Evolutionary conservation across 108 stramenopile species (phyloP).

Genomic region (Stephanodiscus minutulus): DNA sequence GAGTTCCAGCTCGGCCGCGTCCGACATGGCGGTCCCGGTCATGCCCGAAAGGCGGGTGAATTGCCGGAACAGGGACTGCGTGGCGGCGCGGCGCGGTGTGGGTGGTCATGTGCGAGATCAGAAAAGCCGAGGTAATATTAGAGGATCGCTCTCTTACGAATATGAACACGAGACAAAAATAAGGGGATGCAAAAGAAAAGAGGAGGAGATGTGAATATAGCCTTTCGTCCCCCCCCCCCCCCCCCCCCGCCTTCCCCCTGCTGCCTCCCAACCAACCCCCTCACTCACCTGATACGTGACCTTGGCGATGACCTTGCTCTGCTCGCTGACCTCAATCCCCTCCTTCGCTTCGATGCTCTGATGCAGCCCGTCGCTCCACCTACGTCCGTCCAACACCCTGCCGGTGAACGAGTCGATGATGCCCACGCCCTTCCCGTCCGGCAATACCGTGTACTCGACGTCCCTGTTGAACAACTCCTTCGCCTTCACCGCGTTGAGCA

Average conservation of each 20-base stretch:
- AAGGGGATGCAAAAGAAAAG: too few relatives aligned
- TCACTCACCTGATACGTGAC: conserved; percentile 95
- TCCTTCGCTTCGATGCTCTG: conserved; percentile 97
- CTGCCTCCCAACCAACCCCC: too few relatives aligned
- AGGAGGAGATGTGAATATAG: too few relatives aligned
- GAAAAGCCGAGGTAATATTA: background rate
- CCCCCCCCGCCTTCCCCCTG: background rate
- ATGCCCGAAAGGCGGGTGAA: conserved; percentile 92
- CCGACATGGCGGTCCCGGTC: conserved; percentile 94
- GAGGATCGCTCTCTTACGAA: too few relatives aligned
- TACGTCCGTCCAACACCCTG: conserved; percentile 92
- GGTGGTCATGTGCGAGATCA: background rate
- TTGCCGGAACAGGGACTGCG: conserved; percentile 82
- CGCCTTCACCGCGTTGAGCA: conserved; percentile 90
- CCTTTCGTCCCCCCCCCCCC: too few relatives aligned
- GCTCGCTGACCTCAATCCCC: conserved; percentile 85
- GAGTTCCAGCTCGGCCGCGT: conserved; percentile 85
- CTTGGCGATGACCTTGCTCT: conserved; percentile 93
- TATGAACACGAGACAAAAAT: background rate
- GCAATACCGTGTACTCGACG: conserved; percentile 85
- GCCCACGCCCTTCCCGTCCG: conserved; percentile 66
- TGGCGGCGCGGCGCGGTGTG: conserved; percentile 3
- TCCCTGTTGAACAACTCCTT: conserved; percentile 93
- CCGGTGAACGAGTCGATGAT: conserved; percentile 97
- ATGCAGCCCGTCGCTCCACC: conserved; percentile 95